Conservation (phyloP, 257 asterid genomes). For the Hygrophila difformis region DNA sequence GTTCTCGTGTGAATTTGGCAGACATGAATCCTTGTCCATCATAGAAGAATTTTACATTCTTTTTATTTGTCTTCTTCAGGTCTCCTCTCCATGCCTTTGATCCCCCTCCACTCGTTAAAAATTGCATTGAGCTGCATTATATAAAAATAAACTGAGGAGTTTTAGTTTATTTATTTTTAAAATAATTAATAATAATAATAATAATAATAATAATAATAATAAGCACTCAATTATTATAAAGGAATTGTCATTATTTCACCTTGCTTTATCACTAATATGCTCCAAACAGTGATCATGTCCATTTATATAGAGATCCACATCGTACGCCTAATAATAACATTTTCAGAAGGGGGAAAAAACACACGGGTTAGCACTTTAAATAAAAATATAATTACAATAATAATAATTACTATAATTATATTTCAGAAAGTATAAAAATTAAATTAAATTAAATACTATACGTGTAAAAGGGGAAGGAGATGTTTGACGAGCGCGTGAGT, state of each 20-base stretch:
- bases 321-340: conserved; percentile 35
- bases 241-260: too few species aligned
- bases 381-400: too few species aligned
- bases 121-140: conserved; percentile 31
- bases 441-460: too few species aligned
- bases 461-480: conserved; percentile 52
- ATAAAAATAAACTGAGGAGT: too few species aligned
- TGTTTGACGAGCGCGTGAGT: conserved; percentile 41
- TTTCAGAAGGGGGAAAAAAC: too few species aligned
- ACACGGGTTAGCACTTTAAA: too few species aligned
- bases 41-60: conserved; percentile 39
- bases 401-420: too few species aligned
- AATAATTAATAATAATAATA: neutral
- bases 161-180: too few species aligned
- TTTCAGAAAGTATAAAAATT: too few species aligned
- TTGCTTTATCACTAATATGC: conserved; percentile 41
- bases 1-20: conserved; percentile 14
- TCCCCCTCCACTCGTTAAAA: conserved; percentile 82
- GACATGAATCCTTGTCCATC: conserved; percentile 77
- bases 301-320: conserved; percentile 62
- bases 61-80: conserved; percentile 18
- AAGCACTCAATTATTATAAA: too few species aligned
- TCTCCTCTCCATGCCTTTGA: conserved; percentile 69
- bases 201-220: too few species aligned
- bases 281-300: conserved; percentile 86